Evolutionary conservation across 2,329 filamentous ascomycete genomes (phyloP), one percentile per base, ranked within the genome.

Genomic region (Diaporthe aspalathi): DNA sequence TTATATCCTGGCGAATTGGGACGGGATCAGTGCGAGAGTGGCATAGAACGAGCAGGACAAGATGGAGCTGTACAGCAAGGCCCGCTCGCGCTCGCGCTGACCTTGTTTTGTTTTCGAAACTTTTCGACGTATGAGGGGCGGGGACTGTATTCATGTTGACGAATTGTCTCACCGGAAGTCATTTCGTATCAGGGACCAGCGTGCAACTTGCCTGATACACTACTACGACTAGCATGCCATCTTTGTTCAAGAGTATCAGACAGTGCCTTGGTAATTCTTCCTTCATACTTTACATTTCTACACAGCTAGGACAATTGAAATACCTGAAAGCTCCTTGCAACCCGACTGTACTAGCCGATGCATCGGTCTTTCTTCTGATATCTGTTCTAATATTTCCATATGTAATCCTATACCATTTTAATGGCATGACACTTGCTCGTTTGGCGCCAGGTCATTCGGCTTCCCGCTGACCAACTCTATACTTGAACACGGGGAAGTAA

Each of bases 11-110:
- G 75, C 78, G 72, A 80, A 78, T 73, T 79, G 77, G 72, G 79
- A 78, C 52, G 80, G 78, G 14, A 81, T 74, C 6, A 80, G 75
- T 11, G 80, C 75, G 73, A 82, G 76, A 65, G 79, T 73, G n/a
- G 45, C 45, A 49, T 49, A 49, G 45, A 49, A 49, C 9, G 45
- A 49, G 45, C 45, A 49, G 45, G 45, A 20, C 45, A 49, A 12
- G n/a, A 49, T 49, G 45, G 45, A 49, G 45, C 45, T 49, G 45
- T 49, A 49, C 45, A 49, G 45, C n/a, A 49, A 22, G n/a, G 45
- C 45, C n/a, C n/a, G 22, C n/a, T 20, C 45, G 45, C 45, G 22
- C 45, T 8, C n/a, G n/a, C 45, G n/a, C 45, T n/a, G 11, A 11
- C 11, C n/a, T n/a, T 5, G 1, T 9, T 49, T 22, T 49, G 32